Conservation (phyloP, 495 filamentous ascomycete genomes). For the Venustampulla echinocandica region DNA sequence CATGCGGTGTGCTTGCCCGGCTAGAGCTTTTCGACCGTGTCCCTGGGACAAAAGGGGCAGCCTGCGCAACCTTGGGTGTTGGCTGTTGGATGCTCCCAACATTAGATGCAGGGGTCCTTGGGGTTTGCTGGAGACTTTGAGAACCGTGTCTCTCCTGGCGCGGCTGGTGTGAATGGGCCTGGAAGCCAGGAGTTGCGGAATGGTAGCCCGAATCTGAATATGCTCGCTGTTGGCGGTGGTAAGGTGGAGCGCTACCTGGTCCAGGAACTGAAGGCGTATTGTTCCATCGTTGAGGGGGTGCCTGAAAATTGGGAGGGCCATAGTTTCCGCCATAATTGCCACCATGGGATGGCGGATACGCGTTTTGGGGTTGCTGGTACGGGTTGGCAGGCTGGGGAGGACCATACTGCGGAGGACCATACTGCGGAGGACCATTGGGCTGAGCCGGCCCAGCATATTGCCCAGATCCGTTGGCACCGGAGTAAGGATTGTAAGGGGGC, state of each 20-base stretch:
- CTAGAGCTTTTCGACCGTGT: background rate
- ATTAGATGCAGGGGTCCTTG: constrained; percentile 1
- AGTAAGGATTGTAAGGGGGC: constrained; percentile 17
- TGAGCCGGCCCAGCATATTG: constrained; percentile 19
- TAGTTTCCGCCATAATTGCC: constrained; percentile 4
- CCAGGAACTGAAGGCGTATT: constrained; percentile 1
- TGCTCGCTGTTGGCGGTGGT: constrained; percentile 6
- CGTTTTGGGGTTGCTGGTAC: constrained; percentile 9
- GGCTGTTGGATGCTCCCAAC: background rate
- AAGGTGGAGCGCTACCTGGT: background rate
- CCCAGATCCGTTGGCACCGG: constrained; percentile 19
- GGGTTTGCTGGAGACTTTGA: constrained; percentile 2
- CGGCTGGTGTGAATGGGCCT: constrained; percentile 13
- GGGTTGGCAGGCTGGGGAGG: constrained; percentile 3
- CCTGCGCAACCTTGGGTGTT: background rate
- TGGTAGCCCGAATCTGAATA: constrained; percentile 4
- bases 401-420: constrained; percentile 8
- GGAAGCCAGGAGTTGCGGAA: constrained; percentile 6
- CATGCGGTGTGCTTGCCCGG: constrained; percentile 6
- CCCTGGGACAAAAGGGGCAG: background rate
- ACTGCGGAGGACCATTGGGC: constrained; percentile 8
- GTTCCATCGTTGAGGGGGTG: constrained; percentile 14
- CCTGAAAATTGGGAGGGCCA: constrained; percentile 5
- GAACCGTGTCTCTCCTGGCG: constrained; percentile 9
- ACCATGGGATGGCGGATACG: constrained; percentile 4